Conservation (phyloP, 257 asterid genomes). For the Lithospermum erythrorhizon region DNA sequence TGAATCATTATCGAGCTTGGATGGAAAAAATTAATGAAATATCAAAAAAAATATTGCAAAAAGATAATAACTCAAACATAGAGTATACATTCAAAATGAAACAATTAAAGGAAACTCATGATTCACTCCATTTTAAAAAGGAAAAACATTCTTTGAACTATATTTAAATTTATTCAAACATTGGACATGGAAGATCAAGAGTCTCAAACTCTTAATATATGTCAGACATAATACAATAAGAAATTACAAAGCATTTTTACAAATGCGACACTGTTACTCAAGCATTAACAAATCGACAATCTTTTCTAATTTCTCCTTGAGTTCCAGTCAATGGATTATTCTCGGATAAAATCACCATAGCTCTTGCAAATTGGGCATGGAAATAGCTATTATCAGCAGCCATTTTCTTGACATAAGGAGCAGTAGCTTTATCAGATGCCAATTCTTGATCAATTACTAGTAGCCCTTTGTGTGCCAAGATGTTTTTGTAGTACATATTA, state of each 20-base stretch:
- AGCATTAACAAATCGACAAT: conserved; percentile 47
- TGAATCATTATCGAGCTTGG: no score
- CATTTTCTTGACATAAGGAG: conserved; percentile 64
- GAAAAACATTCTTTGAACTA: no score
- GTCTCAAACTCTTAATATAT: no score
- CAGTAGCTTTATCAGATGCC: conserved; percentile 43
- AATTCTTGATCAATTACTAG: conserved; percentile 45
- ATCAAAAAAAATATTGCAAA: no score
- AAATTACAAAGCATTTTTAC: neutral
- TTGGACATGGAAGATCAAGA: neutral
- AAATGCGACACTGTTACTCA: neutral
- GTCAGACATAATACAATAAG: neutral
- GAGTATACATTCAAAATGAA: no score
- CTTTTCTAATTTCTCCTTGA: conserved; percentile 55
- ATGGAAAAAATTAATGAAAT: no score
- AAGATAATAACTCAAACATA: no score
- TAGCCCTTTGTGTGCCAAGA: conserved; percentile 44
- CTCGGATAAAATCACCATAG: conserved; percentile 49
- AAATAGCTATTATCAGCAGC: conserved; percentile 62
- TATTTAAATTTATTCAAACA: neutral
- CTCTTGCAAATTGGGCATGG: conserved; percentile 49
- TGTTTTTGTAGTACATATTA: conserved; percentile 56
- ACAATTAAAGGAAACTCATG: no score
- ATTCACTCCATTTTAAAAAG: no score
- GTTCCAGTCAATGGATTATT: conserved; percentile 48